phyloP scores from a whole-genome alignment of 208 protist species.

The Blastocrithidia nonstop region DNA sequence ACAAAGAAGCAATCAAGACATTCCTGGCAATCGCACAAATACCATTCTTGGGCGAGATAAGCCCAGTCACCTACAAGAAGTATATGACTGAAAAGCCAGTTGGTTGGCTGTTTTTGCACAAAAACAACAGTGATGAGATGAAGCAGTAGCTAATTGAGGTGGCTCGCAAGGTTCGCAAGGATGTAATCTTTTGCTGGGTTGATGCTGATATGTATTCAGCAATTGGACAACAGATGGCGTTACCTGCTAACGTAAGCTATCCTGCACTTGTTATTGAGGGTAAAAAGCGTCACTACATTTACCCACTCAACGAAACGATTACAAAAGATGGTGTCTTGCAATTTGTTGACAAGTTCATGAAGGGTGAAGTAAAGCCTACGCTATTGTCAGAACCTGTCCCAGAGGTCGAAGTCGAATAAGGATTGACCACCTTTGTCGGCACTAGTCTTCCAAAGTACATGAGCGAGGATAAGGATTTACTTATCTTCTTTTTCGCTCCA shows the following conservation, averaged over 20 bases:
- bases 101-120: conserved; percentile 56
- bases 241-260: conserved; percentile 38
- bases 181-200: conserved; percentile 62
- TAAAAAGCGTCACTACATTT: conserved; percentile 28
- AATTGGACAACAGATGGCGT: conserved; percentile 37
- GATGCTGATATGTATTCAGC: conserved; percentile 48
- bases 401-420: conserved; percentile 45
- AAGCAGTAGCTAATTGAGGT: conserved; percentile 18
- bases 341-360: conserved; percentile 41
- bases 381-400: conserved; percentile 47
- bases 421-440: conserved; percentile 71
- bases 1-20: conserved; percentile 19
- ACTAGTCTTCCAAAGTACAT: conserved; percentile 36
- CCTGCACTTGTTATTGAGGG: conserved; percentile 63
- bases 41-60: conserved; percentile 55
- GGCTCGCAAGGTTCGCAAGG: conserved; percentile 51
- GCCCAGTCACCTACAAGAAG: conserved; percentile 28
- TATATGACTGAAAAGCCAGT: conserved; percentile 50
- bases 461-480: conserved; percentile 56
- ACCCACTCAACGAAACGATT: conserved; percentile 18
- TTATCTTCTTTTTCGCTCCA: conserved; percentile 92
- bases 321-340: conserved; percentile 21
- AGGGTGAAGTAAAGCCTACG: conserved; percentile 21
- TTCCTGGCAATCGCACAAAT: conserved; percentile 40
- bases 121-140: conserved; percentile 8